phyloP scores from a whole-genome alignment of 148 eudicot species.

The Amaranthus cruentus region DNA sequence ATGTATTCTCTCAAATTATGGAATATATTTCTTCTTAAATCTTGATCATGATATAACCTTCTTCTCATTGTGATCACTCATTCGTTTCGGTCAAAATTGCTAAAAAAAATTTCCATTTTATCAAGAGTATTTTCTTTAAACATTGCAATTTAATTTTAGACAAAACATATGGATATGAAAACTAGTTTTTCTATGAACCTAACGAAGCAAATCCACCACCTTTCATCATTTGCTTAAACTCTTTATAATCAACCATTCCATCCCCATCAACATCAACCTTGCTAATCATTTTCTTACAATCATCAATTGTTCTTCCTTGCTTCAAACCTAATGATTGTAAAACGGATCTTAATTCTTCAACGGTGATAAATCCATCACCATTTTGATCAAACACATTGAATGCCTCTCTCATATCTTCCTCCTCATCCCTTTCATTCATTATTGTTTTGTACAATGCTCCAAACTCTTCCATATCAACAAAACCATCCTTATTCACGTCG shows the following conservation, averaged over 20 bases:
- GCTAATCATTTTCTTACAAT: slow-evolving; percentile 75
- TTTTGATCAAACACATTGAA: slow-evolving; percentile 91
- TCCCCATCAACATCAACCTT: slow-evolving; percentile 87
- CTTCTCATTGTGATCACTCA: no score
- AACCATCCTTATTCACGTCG: slow-evolving; percentile 64
- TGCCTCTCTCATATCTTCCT: slow-evolving; percentile 88
- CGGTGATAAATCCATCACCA: slow-evolving; percentile 84
- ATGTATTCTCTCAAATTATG: slow-evolving; percentile 11
- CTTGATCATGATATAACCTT: background rate
- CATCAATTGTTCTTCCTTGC: slow-evolving; percentile 76
- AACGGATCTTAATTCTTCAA: slow-evolving; percentile 78
- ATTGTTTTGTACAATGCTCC: slow-evolving; percentile 56
- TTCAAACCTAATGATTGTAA: slow-evolving; percentile 70
- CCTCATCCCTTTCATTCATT: slow-evolving; percentile 67
- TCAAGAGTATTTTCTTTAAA: no score
- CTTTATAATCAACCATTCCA: slow-evolving; percentile 70
- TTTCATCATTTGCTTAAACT: slow-evolving; percentile 85
- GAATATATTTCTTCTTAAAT: slow-evolving; percentile 3
- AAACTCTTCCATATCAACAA: slow-evolving; percentile 70
- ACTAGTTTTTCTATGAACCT: slow-evolving; percentile 27
- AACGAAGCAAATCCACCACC: slow-evolving; percentile 82
- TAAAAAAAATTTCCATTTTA: no score
- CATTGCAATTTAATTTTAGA: no score
- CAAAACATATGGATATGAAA: background rate
- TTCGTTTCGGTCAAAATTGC: no score